Base-by-base conservation (phyloP, 2,329 filamentous ascomycete species). In the Arthrobotrys megalospora region DNA sequence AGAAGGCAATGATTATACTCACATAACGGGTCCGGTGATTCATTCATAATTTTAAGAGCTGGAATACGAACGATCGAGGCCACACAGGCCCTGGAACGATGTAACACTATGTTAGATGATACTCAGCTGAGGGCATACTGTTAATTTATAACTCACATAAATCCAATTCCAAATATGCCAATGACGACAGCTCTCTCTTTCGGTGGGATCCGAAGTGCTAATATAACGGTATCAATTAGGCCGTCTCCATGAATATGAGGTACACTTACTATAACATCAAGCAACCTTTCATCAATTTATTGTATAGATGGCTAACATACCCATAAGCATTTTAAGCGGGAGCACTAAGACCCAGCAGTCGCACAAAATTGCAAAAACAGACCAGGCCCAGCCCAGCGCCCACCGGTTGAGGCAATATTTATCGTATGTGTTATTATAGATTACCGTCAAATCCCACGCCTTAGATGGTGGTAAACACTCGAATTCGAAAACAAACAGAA, bases 241-340 rank as follows among this genome's bases (percentile, higher is more conserved):
- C 32, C 16, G 10, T 28, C 24, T 28, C 24, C 5, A 28, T 5
- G 24, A 28, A 5, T 5, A 28, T 28, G 5, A 28, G 5, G 24
- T 28, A 5, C 24, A 5, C 24, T 28, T 28, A 5, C 24, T 28
- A 28, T 2, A 28, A 28, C 2, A 28, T 28, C 24, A 28, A 28
- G 24, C 5, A 5, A 28, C 5, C 5, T 28, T 28, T 28, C 24
- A 28, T n/a, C n/a, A n/a, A n/a, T n/a, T n/a, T n/a, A n/a, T n/a
- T n/a, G n/a, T n/a, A n/a, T n/a, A n/a, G n/a, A n/a, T n/a, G n/a
- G n/a, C n/a, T n/a, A n/a, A n/a, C 62, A 11, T 68, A 76, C 71
- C 63, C 16, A 68, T n/a, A n/a, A 76, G 38, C 71, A 76, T 68
- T 55, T 76, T 68, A 5, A 76, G n/a, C 0, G 71, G 71, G 10